A percentile compares a stretch with the other conserved stretches of the same genome.
phyloP scores from a whole-genome alignment of 2,329 filamentous ascomycete genomes.

The Boeremia lycopersici region DNA sequence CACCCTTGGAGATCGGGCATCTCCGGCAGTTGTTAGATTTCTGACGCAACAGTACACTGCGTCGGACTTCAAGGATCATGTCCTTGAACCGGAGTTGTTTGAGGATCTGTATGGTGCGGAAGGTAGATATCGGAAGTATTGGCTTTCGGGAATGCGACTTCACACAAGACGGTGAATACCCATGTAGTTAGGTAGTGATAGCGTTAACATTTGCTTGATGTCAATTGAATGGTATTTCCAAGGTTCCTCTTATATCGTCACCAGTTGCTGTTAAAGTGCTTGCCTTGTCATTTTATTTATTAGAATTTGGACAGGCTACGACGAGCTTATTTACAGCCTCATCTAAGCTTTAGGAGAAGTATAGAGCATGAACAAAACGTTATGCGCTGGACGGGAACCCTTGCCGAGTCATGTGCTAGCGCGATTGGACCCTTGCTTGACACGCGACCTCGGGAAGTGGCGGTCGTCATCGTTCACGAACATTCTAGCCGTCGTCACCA shows the following conservation, averaged over 20 bases:
- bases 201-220: too few species aligned
- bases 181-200: too few species aligned
- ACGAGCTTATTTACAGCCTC: too few species aligned
- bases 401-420: constrained; percentile 30
- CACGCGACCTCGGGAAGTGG: constrained; percentile 8
- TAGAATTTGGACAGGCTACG: too few species aligned
- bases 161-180: neutral
- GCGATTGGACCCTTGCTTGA: constrained; percentile 21
- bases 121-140: neutral
- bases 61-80: constrained; percentile 2
- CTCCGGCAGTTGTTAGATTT: neutral
- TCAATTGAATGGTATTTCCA: too few species aligned
- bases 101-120: neutral
- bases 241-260: too few species aligned
- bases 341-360: too few species aligned
- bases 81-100: neutral
- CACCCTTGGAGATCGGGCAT: constrained; percentile 1
- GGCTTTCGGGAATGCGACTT: neutral
- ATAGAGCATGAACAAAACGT: too few species aligned
- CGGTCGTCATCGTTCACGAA: constrained; percentile 20
- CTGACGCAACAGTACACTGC: neutral
- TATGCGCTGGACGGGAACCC: neutral
- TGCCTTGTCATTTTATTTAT: too few species aligned
- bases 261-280: too few species aligned
- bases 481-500: constrained; percentile 13